Conservation (phyloP, 2,329 filamentous ascomycete species). For the Sporothrix pseudoabietina region DNA sequence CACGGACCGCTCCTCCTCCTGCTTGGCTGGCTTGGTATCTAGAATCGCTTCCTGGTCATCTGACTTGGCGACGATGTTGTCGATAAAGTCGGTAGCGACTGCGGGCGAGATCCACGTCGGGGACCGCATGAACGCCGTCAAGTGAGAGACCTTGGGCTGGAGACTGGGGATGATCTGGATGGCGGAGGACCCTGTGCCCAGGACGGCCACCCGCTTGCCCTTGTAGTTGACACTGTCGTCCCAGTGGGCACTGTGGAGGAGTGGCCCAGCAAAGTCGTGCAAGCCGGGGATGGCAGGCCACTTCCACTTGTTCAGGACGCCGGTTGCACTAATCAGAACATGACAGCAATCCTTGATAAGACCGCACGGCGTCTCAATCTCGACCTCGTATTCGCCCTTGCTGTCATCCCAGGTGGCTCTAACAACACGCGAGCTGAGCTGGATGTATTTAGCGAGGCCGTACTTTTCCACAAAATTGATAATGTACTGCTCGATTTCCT, state of each 20-base stretch:
- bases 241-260: constrained; percentile 41
- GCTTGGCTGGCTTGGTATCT: not conserved
- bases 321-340: constrained; percentile 33
- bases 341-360: constrained; percentile 33
- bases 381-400: constrained; percentile 41
- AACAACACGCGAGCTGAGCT: constrained; percentile 38
- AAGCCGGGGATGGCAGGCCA: constrained; percentile 42
- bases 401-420: constrained; percentile 49
- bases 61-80: not conserved
- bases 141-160: constrained; percentile 26
- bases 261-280: constrained; percentile 38
- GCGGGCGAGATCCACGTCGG: constrained; percentile 15
- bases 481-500: constrained; percentile 39
- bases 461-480: constrained; percentile 41
- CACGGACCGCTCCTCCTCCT: not conserved
- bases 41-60: not conserved
- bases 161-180: constrained; percentile 39
- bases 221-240: constrained; percentile 33
- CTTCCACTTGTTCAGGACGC: constrained; percentile 36
- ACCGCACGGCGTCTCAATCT: constrained; percentile 36
- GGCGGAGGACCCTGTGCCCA: constrained; percentile 41
- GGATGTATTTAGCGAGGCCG: constrained; percentile 47
- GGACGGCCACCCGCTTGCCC: constrained; percentile 39
- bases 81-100: constrained; percentile 1
- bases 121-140: constrained; percentile 12